Percentiles rank a stretch among this genome's conserved stretches.
phyloP scores from a whole-genome alignment of 1,139 yeast genomes.

The Pichia sp. region DNA sequence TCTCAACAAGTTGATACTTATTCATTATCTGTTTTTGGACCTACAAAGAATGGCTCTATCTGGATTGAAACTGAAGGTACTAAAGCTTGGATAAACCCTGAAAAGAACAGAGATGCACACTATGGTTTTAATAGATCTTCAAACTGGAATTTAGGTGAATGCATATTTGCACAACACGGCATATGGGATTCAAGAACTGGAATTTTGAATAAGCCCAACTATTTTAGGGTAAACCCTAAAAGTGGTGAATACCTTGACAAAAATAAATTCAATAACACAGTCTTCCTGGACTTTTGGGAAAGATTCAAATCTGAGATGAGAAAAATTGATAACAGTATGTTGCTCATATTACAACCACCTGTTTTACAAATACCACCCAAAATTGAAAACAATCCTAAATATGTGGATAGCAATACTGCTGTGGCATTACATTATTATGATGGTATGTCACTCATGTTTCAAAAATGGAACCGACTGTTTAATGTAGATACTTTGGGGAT shows the following conservation, averaged over 20 bases:
- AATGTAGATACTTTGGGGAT: slow-evolving; percentile 89
- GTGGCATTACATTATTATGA: slow-evolving; percentile 89
- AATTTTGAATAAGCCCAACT: slow-evolving; percentile 38
- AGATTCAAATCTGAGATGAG: slow-evolving; percentile 45
- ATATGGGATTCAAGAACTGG: slow-evolving; percentile 54
- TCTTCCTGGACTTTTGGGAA: slow-evolving; percentile 53
- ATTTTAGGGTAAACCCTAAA: slow-evolving; percentile 38
- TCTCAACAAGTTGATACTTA: slow-evolving; percentile 60
- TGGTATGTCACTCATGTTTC: slow-evolving; percentile 86
- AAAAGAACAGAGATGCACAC: slow-evolving; percentile 44
- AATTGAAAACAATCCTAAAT: slow-evolving; percentile 40
- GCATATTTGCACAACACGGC: slow-evolving; percentile 73
- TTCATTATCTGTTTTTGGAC: slow-evolving; percentile 64
- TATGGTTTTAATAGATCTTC: slow-evolving; percentile 64
- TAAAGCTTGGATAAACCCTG: slow-evolving; percentile 56
- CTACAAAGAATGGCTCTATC: slow-evolving; percentile 50
- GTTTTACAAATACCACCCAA: slow-evolving; percentile 75
- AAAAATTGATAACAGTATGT: slow-evolving; percentile 37
- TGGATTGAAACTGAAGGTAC: slow-evolving; percentile 60
- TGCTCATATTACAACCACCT: slow-evolving; percentile 74
- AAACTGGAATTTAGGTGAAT: slow-evolving; percentile 63
- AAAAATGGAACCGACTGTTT: slow-evolving; percentile 53
- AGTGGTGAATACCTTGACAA: slow-evolving; percentile 41
- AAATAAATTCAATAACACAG: slow-evolving; percentile 53
- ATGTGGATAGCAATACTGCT: slow-evolving; percentile 58